Evolutionary conservation across 495 filamentous ascomycete species (phyloP).

Genomic region (Acidomyces sp.): DNA sequence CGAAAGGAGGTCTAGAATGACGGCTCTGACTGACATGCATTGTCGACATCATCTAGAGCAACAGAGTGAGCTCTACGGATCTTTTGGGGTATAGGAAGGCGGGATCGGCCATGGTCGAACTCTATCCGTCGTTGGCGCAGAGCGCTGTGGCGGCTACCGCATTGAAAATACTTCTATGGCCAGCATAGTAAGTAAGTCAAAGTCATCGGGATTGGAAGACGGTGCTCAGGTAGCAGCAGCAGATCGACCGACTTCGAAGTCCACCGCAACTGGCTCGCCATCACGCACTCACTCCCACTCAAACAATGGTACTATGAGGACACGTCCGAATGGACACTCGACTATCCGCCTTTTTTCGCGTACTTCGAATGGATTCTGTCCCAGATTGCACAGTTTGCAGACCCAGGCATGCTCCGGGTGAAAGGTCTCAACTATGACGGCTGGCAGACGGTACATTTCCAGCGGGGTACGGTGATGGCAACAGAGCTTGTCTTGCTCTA

Average conservation of each 20-base stretch:
- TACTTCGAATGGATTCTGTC: constrained; percentile 92
- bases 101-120: constrained; percentile 69
- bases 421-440: constrained; percentile 71
- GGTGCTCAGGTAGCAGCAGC: constrained; percentile 35
- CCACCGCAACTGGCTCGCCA: constrained; percentile 94
- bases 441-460: constrained; percentile 88
- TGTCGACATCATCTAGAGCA: too few species aligned
- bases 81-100: too few species aligned
- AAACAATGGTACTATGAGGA: constrained; percentile 94
- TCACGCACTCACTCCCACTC: constrained; percentile 76
- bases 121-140: constrained; percentile 75
- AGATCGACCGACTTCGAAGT: constrained; percentile 99
- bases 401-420: constrained; percentile 73
- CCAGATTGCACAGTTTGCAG: constrained; percentile 59
- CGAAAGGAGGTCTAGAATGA: too few species aligned
- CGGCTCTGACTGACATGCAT: too few species aligned
- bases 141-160: constrained; percentile 77
- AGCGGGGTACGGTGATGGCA: constrained; percentile 73
- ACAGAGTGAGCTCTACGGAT: too few species aligned
- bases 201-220: background rate
- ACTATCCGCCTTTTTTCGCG: constrained; percentile 96
- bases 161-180: constrained; percentile 87
- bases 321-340: constrained; percentile 97
- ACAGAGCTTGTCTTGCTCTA: constrained; percentile 74
- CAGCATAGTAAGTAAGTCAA: constrained; percentile 64